Percentiles rank a stretch among this genome's conserved stretches.
These are phyloP conservation scores for Cladophialophora psammophila DNA, from an alignment of 2,329 filamentous ascomycete genomes.

Conservation along the genomic window DNA sequence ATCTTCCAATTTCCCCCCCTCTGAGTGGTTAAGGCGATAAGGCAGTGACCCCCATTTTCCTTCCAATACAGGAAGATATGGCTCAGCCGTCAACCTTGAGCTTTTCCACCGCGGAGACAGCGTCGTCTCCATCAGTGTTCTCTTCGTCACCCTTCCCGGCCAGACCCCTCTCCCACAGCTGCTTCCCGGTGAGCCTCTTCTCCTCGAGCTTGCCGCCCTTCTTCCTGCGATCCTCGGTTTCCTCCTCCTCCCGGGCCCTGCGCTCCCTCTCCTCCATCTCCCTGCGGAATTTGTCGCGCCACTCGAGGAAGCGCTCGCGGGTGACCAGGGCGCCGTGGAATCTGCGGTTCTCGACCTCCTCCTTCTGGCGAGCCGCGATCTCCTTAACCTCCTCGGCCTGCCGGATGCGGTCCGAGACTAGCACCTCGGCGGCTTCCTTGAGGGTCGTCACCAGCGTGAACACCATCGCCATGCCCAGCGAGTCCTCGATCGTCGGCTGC, in stretches of 20 bases:
- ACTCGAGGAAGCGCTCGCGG: slow-evolving; percentile 81
- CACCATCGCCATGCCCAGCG: slow-evolving; percentile 95
- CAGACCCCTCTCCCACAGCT: slow-evolving; percentile 80
- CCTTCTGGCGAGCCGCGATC: slow-evolving; percentile 64
- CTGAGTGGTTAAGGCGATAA: neutral
- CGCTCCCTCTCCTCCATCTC: slow-evolving; percentile 80
- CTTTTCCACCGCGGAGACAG: slow-evolving; percentile 68
- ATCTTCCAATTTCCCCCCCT: slow-evolving; percentile 7
- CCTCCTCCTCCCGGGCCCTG: slow-evolving; percentile 75
- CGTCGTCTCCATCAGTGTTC: slow-evolving; percentile 71
- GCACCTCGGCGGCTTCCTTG: slow-evolving; percentile 88
- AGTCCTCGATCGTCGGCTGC: slow-evolving; percentile 82
- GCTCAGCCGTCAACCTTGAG: slow-evolving; percentile 69
- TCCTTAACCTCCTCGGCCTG: slow-evolving; percentile 64
- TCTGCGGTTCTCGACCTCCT: slow-evolving; percentile 94
- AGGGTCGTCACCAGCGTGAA: slow-evolving; percentile 87
- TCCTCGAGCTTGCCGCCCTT: slow-evolving; percentile 72
- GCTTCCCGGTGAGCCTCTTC: slow-evolving; percentile 72
- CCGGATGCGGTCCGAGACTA: slow-evolving; percentile 76
- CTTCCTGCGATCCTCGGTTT: slow-evolving; percentile 81
- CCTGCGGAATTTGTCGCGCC: slow-evolving; percentile 77
- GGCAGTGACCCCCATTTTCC: neutral
- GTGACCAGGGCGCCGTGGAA: slow-evolving; percentile 92
- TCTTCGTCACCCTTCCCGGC: slow-evolving; percentile 71
- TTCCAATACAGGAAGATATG: neutral